phyloP scores from a whole-genome alignment of 176 grass and related monocot genomes.

The Triticum urartu region DNA sequence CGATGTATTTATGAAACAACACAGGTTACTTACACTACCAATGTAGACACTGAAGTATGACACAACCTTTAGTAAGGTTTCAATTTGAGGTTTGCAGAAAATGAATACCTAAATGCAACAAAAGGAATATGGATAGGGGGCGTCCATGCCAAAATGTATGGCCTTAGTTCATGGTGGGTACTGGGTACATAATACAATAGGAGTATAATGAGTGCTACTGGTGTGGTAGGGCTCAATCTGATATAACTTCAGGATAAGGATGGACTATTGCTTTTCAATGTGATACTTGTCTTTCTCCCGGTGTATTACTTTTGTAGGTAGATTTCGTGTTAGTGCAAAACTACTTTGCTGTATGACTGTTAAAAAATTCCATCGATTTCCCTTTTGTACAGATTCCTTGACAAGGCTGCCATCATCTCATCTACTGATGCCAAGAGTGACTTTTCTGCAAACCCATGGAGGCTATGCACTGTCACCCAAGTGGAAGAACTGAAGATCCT shows the following conservation, averaged over 20 bases:
- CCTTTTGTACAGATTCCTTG: constrained; percentile 58
- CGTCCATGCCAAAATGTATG: neutral
- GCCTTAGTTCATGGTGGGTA: neutral
- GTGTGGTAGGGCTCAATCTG: neutral
- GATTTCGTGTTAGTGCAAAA: neutral
- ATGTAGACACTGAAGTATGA: constrained; percentile 10
- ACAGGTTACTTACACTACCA: neutral
- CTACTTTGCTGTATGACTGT: neutral
- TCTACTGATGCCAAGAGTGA: constrained; percentile 41
- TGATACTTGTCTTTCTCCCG: neutral
- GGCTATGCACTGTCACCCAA: constrained; percentile 84
- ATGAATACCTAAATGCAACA: constrained; percentile 1
- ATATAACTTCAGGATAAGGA: neutral
- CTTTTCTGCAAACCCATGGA: constrained; percentile 58
- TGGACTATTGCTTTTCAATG: neutral
- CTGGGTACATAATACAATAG: neutral
- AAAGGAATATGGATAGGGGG: neutral
- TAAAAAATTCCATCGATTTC: neutral
- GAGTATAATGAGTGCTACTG: neutral
- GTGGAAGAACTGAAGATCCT: constrained; percentile 94
- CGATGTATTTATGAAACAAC: neutral
- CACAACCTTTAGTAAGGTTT: neutral
- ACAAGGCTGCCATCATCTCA: constrained; percentile 72
- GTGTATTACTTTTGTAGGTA: neutral
- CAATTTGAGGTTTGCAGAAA: neutral